phyloP scores from a whole-genome alignment of 768 basidiomycete genomes.

The Gelatoporia subvermispora region DNA sequence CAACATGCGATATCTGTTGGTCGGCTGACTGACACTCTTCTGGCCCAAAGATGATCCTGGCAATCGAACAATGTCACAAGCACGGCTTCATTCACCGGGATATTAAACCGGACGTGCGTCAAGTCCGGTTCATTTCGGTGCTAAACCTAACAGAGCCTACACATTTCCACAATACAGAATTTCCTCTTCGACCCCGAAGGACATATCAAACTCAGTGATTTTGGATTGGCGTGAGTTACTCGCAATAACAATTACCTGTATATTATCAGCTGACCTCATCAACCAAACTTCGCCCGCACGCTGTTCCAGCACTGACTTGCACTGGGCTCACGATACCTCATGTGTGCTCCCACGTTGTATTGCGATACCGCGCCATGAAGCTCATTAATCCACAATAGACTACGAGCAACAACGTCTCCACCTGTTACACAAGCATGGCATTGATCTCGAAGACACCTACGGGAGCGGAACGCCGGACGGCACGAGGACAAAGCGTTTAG shows the following conservation, averaged over 20 bases:
- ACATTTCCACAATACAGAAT: constrained; percentile 49
- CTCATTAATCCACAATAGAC: constrained; percentile 41
- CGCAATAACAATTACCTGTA: not conserved
- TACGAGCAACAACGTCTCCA: constrained; percentile 92
- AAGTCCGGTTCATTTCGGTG: constrained; percentile 5
- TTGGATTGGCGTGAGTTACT: constrained; percentile 83
- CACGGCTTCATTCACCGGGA: constrained; percentile 97
- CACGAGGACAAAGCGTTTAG: constrained; percentile 72
- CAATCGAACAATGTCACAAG: constrained; percentile 89
- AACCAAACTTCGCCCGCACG: constrained; percentile 4
- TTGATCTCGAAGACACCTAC: constrained; percentile 83
- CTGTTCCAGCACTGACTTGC: constrained; percentile 70
- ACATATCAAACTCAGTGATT: constrained; percentile 93
- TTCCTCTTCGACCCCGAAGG: constrained; percentile 93
- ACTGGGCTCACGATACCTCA: constrained; percentile 96
- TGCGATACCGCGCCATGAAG: constrained; percentile 5
- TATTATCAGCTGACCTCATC: constrained; percentile 1
- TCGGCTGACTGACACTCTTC: not conserved
- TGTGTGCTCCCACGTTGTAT: constrained; percentile 40
- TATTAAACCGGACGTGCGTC: constrained; percentile 86
- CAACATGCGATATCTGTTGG: not conserved
- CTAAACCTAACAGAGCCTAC: constrained; percentile 20
- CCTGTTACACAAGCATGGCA: constrained; percentile 86
- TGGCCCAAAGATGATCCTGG: constrained; percentile 76
- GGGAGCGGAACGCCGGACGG: constrained; percentile 46